Evolutionary conservation across 768 basidiomycete genomes (phyloP), one percentile per base, ranked within the genome.

Genomic region (Amyloporia xantha): DNA sequence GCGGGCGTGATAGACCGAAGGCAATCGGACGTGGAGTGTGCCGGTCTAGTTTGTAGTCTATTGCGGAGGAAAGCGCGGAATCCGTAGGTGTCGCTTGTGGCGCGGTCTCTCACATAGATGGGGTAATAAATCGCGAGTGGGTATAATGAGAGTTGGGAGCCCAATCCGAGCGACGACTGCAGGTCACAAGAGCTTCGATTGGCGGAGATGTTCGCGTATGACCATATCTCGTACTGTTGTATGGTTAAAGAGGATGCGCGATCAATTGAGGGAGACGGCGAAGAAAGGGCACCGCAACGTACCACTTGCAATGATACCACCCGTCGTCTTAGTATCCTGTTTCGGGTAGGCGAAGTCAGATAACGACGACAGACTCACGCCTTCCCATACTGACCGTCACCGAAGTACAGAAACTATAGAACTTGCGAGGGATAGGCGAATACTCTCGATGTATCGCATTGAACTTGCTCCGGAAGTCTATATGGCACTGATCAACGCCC

Each of bases 171-270:
- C n/a, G n/a, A n/a, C n/a, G n/a, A n/a, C n/a, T n/a, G n/a, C n/a
- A n/a, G 30, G 30, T 73, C 68, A 86, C 57, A 86, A 66, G 33
- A 88, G 71, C 59, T 79, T 84, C 6, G 82, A 84, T 56, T 84
- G 82, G 54, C 81, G 84, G 23, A 88, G 72, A 58, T 88, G 84
- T 56, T 86, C 81, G 39, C 86, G 79, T 30, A 87, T 79, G 42
- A 89, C 85, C 84, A 87, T 88, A 59, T 89, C 86, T 33, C 85
- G 76, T 43, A 89, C 86, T n/a, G n/a, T n/a, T 86, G 56, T 50
- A 47, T 11, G 20, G 26, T n/a, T n/a, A n/a, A 15, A 7, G 41
- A 45, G n/a, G 20, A 20, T 21, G 23, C 30, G 41, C 43, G 9
- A n/a, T 27, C 39, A 28, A 27, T 28, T 27, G 17, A 15, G 23